Base-by-base conservation (phyloP, 2,329 filamentous ascomycete species). In the Grosmannia clavigera region DNA sequence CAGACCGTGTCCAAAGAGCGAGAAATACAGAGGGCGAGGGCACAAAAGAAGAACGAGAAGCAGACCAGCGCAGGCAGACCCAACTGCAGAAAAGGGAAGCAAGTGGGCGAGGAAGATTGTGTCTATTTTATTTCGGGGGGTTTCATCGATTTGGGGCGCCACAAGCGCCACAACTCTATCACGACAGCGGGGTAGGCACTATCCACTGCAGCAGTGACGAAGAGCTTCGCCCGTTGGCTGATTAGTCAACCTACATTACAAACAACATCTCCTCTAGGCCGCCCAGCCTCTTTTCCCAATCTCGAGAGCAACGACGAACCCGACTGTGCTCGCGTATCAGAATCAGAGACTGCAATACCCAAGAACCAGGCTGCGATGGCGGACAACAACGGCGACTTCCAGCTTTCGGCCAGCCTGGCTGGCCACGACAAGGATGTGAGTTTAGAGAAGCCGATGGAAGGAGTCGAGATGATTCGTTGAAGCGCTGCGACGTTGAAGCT, bases 341-440 rank as follows among this genome's bases (percentile, higher is more conserved):
- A n/a, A 6, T 3, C 0, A 3, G 11, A 43, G 40, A 38, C 35
- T 6, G 16, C 40, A 43, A 43, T 19, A 5, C 3, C 5, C 6
- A 19, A 43, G 40, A 43, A 43, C 43, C 2, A 46, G 43, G 43
- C 43, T 22, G 7, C 43, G 3, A 46, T 46, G 43, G 43, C 43
- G 16, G 43, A 19, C 43, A 9, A 5, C 19, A 92, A 92, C 87
- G 77, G 81, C 73, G 86, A 91, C 71, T 97, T 90, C 81, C 96
- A 92, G 81, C 84, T 99, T 69, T 95, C 94, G 63, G 91, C 92
- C 66, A 88, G 90, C 70, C 81, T 99, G 66, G 78, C 85, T 66
- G 92, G 90, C 69, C 94, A 99, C 72, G 88, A 94, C 73, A 87
- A 94, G 72, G 94, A 99, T 83, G 94, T 96, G 80, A 74, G 85